phyloP scores from a whole-genome alignment of 805 yeast genomes.

The Candida arabinofermentans region DNA sequence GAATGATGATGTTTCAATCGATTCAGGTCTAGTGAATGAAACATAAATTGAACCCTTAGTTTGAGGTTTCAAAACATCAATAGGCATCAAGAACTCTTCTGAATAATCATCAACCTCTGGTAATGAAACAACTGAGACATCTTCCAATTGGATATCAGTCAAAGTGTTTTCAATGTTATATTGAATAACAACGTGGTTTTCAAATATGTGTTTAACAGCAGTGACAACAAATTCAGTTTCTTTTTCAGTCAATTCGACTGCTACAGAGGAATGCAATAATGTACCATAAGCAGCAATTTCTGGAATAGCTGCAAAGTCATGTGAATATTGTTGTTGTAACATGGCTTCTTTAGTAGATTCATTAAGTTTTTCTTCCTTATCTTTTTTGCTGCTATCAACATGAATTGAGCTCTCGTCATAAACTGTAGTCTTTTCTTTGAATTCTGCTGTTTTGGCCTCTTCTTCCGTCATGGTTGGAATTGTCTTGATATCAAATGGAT shows the following conservation, averaged over 20 bases:
- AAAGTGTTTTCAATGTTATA: constrained; percentile 83
- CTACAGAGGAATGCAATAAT: constrained; percentile 64
- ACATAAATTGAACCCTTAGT: constrained; percentile 74
- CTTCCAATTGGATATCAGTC: constrained; percentile 68
- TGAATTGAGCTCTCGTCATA: constrained; percentile 22
- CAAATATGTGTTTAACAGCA: constrained; percentile 80
- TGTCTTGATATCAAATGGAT: constrained; percentile 66
- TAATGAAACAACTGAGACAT: constrained; percentile 67
- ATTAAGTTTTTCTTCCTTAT: constrained; percentile 25
- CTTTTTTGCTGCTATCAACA: constrained; percentile 15
- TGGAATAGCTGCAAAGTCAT: constrained; percentile 65
- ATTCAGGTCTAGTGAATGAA: constrained; percentile 60
- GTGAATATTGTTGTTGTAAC: constrained; percentile 61
- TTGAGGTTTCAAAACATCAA: constrained; percentile 68
- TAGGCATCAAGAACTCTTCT: constrained; percentile 73
- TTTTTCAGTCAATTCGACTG: constrained; percentile 73
- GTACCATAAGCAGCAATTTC: constrained; percentile 73
- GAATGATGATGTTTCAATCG: constrained; percentile 40
- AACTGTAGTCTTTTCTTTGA: constrained; percentile 45
- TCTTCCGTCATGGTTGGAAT: constrained; percentile 67
- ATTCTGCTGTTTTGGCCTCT: constrained; percentile 63
- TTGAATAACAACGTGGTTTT: constrained; percentile 70
- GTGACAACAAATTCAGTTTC: constrained; percentile 91
- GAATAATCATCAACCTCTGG: constrained; percentile 53
- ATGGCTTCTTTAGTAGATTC: constrained; percentile 31